Evolutionary conservation across 208 protist species (phyloP).

Genomic region (Vickermania spadyakhi): DNA sequence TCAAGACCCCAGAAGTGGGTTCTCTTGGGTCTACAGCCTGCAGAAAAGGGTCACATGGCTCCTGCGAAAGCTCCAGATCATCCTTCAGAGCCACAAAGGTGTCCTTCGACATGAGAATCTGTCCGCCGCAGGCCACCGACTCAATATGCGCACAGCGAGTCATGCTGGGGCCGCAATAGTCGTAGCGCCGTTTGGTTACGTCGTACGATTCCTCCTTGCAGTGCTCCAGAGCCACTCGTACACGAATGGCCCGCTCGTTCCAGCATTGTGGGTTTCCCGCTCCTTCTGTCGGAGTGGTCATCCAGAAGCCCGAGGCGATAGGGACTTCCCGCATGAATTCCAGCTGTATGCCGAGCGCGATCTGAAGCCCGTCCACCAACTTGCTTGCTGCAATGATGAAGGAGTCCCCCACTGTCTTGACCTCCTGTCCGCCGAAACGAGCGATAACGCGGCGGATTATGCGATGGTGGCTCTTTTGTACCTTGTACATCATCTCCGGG

Average conservation of each 20-base stretch:
- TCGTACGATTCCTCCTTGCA: conserved; percentile 66
- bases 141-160: conserved; percentile 79
- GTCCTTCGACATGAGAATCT: conserved; percentile 68
- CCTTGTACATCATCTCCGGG: conserved; percentile 38
- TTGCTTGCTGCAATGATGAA: conserved; percentile 79
- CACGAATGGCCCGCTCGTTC: conserved; percentile 32
- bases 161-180: conserved; percentile 88
- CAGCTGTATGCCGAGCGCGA: conserved; percentile 61
- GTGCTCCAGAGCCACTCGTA: conserved; percentile 68
- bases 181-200: conserved; percentile 48
- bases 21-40: conserved; percentile 25
- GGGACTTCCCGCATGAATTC: conserved; percentile 57
- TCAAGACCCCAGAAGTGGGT: conserved; percentile 24
- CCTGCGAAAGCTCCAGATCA: conserved; percentile 38
- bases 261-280: conserved; percentile 24
- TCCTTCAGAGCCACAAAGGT: conserved; percentile 46
- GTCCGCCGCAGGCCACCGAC: conserved; percentile 55
- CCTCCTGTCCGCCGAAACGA: conserved; percentile 63
- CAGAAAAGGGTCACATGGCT: conserved; percentile 37
- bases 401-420: conserved; percentile 74
- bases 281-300: conserved; percentile 48
- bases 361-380: conserved; percentile 46
- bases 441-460: conserved; percentile 57
- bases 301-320: conserved; percentile 47
- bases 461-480: conserved; percentile 58